Evolutionary conservation across 2,329 filamentous ascomycete species (phyloP), one percentile per base, ranked within the genome.

Genomic region (Microsporum audouinii): DNA sequence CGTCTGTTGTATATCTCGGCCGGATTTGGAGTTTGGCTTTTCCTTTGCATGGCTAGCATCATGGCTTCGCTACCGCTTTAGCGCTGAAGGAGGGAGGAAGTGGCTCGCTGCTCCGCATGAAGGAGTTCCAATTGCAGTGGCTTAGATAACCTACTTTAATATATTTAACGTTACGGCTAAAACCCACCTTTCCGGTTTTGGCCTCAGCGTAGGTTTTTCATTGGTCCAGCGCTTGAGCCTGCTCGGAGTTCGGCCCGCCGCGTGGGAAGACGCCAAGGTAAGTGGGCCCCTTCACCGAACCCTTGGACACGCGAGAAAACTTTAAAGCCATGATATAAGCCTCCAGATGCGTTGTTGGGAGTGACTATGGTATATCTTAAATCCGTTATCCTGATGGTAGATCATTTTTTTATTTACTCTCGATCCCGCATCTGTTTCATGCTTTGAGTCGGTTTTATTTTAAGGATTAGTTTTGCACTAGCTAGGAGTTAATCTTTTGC

Each of bases 231-330:
- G 51, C 33, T n/a, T 17, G 33, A 55, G 31, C 31, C 51, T 12
- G 31, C 51, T 55, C 51, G 51, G 51, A 55, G 51, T 31, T 55
- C 51, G 51, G 51, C 51, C 51, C 51, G 51, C 51, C 51, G 51
- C 51, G 51, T 55, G 51, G 51, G 17, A 8, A 34, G 36, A 55
- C 36, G 51, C 51, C 51, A 55, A 55, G 51, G n/a, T 36, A 7
- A 36, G 14, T 36, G 33, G 51, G 12, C 27, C 29, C n/a, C 31
- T 34, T 12, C 51, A 17, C 43, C 38, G 38, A 39, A 12, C 17
- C 38, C 14, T 39, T 39, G 14, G 38, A 3, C 51, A 55, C 51
- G 51, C 49, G 49, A 53, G 29, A 27, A 55, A 55, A 55, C 51
- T 17, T 23, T 3, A 55, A 53, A n/a, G 17, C 29, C 33, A 2